Conservation (phyloP, 2,329 filamentous ascomycete species). For the Apiospora arundinis region DNA sequence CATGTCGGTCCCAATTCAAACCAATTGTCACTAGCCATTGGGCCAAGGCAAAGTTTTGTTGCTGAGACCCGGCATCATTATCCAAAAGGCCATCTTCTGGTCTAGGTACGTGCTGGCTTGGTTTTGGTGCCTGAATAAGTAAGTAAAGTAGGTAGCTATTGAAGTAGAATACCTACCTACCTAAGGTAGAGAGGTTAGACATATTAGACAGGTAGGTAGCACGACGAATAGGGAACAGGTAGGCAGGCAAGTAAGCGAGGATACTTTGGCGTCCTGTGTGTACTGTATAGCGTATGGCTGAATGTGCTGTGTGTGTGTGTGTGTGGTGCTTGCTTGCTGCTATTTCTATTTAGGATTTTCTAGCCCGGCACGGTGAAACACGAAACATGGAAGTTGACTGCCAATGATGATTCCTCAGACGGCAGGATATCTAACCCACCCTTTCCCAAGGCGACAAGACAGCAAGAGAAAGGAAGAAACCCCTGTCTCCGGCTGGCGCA, state of each 20-base stretch:
- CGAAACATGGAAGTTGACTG: conserved; percentile 19
- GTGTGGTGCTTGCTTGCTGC: conserved; percentile 12
- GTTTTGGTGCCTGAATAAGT: conserved; percentile 8
- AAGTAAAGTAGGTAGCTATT: neutral
- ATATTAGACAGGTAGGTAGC: neutral
- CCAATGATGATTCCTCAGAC: conserved; percentile 19
- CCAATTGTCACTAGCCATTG: conserved; percentile 16
- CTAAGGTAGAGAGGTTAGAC: too few species aligned
- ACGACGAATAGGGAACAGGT: neutral
- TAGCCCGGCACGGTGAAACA: conserved; percentile 21
- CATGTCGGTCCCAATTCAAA: conserved; percentile 18
- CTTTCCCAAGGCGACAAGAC: conserved; percentile 10
- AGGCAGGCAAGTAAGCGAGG: neutral
- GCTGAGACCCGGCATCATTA: conserved; percentile 7
- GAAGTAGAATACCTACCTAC: too few species aligned
- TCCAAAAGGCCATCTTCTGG: conserved; percentile 11
- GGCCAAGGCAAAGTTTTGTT: conserved; percentile 13
- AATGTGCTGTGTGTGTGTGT: neutral
- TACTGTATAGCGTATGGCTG: neutral
- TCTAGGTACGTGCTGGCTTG: conserved; percentile 15
- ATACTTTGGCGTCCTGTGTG: neutral
- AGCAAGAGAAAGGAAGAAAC: conserved; percentile 16
- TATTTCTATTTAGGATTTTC: conserved; percentile 19
- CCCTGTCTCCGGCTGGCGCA: conserved; percentile 19
- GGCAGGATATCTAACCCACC: conserved; percentile 16